Evolutionary conservation across 1,284 basidiomycete genomes (phyloP).

Genomic region (Cystobasidium slooffiae): DNA sequence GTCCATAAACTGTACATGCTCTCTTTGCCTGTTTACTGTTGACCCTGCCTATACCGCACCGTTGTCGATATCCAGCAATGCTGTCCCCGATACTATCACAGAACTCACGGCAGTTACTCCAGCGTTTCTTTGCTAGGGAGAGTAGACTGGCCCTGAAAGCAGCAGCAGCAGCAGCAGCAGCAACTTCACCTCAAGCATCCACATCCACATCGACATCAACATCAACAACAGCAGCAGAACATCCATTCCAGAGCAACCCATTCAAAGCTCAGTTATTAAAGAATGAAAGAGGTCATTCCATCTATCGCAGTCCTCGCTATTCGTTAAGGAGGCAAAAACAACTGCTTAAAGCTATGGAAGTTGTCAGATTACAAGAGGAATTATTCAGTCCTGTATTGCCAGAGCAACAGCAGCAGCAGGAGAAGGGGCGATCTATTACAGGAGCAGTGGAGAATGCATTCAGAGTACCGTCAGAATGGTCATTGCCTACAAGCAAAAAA

Average conservation of each 20-base stretch:
- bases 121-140: neutral
- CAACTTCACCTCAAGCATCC: neutral
- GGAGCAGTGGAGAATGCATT: neutral
- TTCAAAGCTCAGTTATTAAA: neutral
- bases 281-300: neutral
- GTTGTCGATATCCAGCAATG: neutral
- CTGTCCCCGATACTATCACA: neutral
- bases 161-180: conserved; percentile 10
- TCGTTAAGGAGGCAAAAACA: conserved; percentile 14
- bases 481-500: conserved; percentile 2
- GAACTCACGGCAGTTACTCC: neutral
- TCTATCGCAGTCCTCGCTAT: conserved; percentile 2
- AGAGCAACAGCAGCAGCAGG: neutral
- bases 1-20: too few species aligned
- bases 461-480: conserved; percentile 2
- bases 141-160: neutral
- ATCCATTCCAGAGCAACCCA: neutral
- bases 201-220: neutral
- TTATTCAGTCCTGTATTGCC: neutral
- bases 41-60: too few species aligned
- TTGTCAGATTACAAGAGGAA: neutral
- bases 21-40: too few species aligned
- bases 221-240: neutral
- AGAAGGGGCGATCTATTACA: neutral
- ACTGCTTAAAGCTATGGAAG: conserved; percentile 13